Base-by-base conservation (phyloP, 2,329 filamentous ascomycete genomes). In the Niveomyces coronatus region DNA sequence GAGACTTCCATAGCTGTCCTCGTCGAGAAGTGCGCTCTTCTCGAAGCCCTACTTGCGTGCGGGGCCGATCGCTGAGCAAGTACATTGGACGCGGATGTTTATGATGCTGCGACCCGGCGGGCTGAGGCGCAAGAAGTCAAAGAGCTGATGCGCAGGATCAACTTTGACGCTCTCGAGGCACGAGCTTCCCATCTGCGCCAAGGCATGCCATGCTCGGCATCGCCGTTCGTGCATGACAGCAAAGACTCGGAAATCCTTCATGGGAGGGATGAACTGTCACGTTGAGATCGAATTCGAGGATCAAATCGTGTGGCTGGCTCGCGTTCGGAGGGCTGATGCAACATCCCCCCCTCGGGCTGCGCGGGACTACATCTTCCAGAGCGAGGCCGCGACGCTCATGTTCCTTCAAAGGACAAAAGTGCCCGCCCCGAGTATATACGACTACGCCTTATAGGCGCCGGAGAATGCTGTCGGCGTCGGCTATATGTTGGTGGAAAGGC, bases 221-320 rank as follows among this genome's bases (percentile, higher is more conserved):
- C 54, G 7, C 48, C 53, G 14, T 52, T 63, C 24, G 43, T 52
- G 14, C 60, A 64, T 50, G 52, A 63, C 38, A 48, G n/a, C 46
- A 45, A 44, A 44, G 4, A 56, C 44, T 14, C 52, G 49, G 27
- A 55, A 46, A 23, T 58, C 58, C 5, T 53, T 64, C 0, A 67
- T 68, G 57, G 62, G 62, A 2, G 60, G 61, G 2, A 63, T 61
- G 56, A 66, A 68, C 43, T 67, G 60, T 44, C 60, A 67, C 41
- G 44, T 63, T 29, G 55, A 62, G 19, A 46, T 68, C 35, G 36
- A 32, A 5, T 69, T 68, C 41, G 54, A 63, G 3, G 64, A 68
- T 45, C 58, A 59, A 27, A 43, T 63, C 14, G 50, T 43, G 31
- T 67, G 63, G 65, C 49, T 67, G 3, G 60, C 60, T 13, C 55